Percentiles rank a stretch among this genome's conserved stretches.
phyloP scores from a whole-genome alignment of 1,139 yeast genomes.

The Pichia terricola region DNA sequence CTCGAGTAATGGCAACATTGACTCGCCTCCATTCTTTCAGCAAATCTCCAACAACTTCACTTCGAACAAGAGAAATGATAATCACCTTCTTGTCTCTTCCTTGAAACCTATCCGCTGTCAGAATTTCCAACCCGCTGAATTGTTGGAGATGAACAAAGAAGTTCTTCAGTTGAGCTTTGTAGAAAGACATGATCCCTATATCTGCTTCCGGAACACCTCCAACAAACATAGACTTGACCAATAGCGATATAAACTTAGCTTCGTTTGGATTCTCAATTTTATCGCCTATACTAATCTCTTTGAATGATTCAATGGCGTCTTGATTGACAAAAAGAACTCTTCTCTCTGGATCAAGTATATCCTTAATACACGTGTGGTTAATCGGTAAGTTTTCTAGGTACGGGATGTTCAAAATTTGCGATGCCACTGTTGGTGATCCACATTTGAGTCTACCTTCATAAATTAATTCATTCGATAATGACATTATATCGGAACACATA shows the following conservation, averaged over 20 bases:
- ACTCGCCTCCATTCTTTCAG: slow-evolving; percentile 84
- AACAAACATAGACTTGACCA: slow-evolving; percentile 47
- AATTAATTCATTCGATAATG: slow-evolving; percentile 66
- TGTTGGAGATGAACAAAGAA: slow-evolving; percentile 37
- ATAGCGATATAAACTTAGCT: slow-evolving; percentile 51
- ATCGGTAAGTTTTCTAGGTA: slow-evolving; percentile 22
- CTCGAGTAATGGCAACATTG: slow-evolving; percentile 90
- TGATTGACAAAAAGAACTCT: slow-evolving; percentile 74
- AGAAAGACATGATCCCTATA: slow-evolving; percentile 84
- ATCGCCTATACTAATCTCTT: slow-evolving; percentile 52
- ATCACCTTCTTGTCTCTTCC: slow-evolving; percentile 53
- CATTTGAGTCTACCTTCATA: slow-evolving; percentile 70
- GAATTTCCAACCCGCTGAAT: slow-evolving; percentile 48
- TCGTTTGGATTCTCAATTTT: slow-evolving; percentile 66
- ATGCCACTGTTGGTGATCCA: slow-evolving; percentile 58
- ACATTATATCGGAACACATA: slow-evolving; percentile 87
- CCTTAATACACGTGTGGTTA: slow-evolving; percentile 33
- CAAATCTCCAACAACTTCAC: slow-evolving; percentile 63
- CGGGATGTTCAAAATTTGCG: slow-evolving; percentile 43
- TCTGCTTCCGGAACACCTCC: slow-evolving; percentile 53
- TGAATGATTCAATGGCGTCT: slow-evolving; percentile 47
- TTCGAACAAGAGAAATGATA: slow-evolving; percentile 45
- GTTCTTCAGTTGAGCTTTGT: slow-evolving; percentile 67
- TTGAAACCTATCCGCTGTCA: slow-evolving; percentile 79
- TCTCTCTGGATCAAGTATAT: slow-evolving; percentile 36